Base-by-base conservation (phyloP, 345 rosid species). In the Mangifera indica region DNA sequence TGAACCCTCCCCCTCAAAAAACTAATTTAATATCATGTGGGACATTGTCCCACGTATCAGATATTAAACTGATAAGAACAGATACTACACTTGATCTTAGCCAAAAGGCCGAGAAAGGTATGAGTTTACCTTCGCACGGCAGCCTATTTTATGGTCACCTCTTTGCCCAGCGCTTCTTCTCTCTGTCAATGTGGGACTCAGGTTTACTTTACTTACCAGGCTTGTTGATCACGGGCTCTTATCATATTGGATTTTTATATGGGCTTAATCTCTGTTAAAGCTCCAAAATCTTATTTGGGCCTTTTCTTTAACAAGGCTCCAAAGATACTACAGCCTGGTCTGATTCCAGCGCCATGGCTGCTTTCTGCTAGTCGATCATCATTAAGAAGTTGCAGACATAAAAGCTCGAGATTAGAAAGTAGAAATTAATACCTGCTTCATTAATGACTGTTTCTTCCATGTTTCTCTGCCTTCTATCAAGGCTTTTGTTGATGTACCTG, bases 401-500 rank as follows among this genome's bases (percentile, higher is more conserved):
- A n/a, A n/a, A n/a, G n/a, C n/a, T n/a, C n/a, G n/a, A n/a, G n/a
- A n/a, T n/a, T n/a, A n/a, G n/a, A n/a, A n/a, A n/a, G n/a, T n/a
- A n/a, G n/a, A n/a, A n/a, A n/a, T n/a, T n/a, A n/a, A n/a, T n/a
- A n/a, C 93, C 89, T 88, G 82, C 66, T 82, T 85, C 87, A 85
- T 80, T 45, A 70, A 13, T 14, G 88, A 78, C 79, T 87, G 91
- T 74, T 85, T 89, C 86, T 84, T 89, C n/a, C 93, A 87, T 72
- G 93, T 87, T 0, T 89, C 91, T 54, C 85, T 76, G 65, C 91
- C 93, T 81, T 89, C 87, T n/a, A n/a, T n/a, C n/a, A n/a, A n/a
- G n/a, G n/a, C n/a, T n/a, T n/a, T n/a, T n/a, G n/a, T n/a, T n/a
- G n/a, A 87, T 65, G 93, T 87, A 24, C 88, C 93, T 89, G 85